Percentiles rank a stretch among this genome's conserved stretches.
Conservation (phyloP, 306 rosid species). For the Dryas drummondii region DNA sequence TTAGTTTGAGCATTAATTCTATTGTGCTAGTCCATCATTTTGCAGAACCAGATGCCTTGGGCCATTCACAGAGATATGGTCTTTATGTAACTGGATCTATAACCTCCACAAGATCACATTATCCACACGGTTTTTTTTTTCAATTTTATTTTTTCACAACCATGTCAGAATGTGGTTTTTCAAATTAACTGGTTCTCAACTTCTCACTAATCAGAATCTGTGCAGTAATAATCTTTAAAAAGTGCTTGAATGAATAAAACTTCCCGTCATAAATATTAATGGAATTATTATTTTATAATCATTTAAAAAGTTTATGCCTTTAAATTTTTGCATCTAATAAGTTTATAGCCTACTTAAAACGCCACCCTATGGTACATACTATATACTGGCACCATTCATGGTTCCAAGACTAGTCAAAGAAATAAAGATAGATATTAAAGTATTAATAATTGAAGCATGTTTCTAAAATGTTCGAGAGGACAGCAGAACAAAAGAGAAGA, state of each 20-base stretch:
- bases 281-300: too few species aligned
- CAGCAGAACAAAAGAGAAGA: background rate
- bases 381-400: background rate
- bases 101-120: background rate
- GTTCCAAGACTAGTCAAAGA: background rate
- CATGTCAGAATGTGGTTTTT: too few species aligned
- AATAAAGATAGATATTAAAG: background rate
- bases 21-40: background rate
- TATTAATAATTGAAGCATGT: conserved; percentile 1
- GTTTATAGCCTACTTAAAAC: background rate
- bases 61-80: background rate
- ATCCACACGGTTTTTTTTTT: too few species aligned
- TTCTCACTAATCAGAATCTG: too few species aligned
- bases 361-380: background rate
- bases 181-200: too few species aligned
- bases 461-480: background rate
- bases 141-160: too few species aligned
- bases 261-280: too few species aligned
- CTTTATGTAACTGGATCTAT: background rate
- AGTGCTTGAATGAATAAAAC: too few species aligned
- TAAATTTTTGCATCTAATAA: background rate
- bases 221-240: too few species aligned
- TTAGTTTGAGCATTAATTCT: background rate
- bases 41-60: background rate
- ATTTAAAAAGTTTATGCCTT: too few species aligned